These are phyloP conservation scores for Phytopythium helicoides DNA, from an alignment of 352 stramenopile genomes.

Conservation along the genomic window DNA sequence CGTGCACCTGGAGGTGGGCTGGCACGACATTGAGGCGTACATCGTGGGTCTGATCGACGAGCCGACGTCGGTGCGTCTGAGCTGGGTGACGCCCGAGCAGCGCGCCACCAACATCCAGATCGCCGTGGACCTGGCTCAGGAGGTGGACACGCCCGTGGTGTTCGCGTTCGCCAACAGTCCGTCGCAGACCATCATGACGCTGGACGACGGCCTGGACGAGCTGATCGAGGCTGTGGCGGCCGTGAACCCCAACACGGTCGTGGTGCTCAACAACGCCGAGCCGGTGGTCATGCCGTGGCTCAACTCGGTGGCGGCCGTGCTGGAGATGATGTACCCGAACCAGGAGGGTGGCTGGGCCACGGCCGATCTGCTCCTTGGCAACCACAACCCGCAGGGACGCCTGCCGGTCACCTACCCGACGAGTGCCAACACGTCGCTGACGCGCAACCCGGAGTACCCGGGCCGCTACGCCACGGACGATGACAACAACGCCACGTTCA, in stretches of 20 bases:
- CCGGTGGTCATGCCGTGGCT: constrained; percentile 30
- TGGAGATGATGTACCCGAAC: constrained; percentile 36
- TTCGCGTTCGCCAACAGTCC: constrained; percentile 32
- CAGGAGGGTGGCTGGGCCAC: constrained; percentile 31
- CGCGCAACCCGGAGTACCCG: constrained; percentile 24
- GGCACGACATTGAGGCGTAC: constrained; percentile 23
- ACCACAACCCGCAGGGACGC: constrained; percentile 26
- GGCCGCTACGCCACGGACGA: constrained; percentile 17
- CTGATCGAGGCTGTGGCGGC: constrained; percentile 22
- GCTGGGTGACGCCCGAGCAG: constrained; percentile 25
- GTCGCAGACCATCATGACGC: constrained; percentile 16
- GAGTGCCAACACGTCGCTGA: constrained; percentile 23
- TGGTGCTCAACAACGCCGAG: too few species aligned
- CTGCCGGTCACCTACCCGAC: constrained; percentile 26
- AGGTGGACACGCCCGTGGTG: constrained; percentile 25
- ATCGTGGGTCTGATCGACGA: constrained; percentile 24
- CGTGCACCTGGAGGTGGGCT: constrained; percentile 23
- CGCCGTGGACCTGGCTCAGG: constrained; percentile 24
- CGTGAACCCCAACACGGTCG: constrained; percentile 29
- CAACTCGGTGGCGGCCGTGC: constrained; percentile 21
- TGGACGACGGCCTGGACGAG: constrained; percentile 28
- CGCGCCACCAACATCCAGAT: constrained; percentile 27
- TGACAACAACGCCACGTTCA: constrained; percentile 27
- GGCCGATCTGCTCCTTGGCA: constrained; percentile 25
- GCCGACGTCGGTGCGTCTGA: constrained; percentile 25